phyloP scores from a whole-genome alignment of 768 basidiomycete species.

The Boletellus emodensis region DNA sequence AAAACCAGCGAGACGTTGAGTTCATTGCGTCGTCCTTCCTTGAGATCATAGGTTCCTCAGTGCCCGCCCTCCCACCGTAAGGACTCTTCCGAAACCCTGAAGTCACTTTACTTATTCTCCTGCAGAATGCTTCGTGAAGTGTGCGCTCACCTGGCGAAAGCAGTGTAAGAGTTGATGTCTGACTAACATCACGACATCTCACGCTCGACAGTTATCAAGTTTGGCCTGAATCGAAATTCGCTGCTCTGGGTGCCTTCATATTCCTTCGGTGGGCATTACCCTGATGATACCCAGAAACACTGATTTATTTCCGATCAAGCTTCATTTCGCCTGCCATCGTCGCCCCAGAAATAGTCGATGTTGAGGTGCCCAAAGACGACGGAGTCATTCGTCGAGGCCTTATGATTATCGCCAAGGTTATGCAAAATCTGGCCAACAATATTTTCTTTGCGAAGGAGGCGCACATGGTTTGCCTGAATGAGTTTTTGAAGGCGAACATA shows the following conservation, averaged over 20 bases:
- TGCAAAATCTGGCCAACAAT: conserved; percentile 93
- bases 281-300: not conserved
- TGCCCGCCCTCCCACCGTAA: conserved; percentile 69
- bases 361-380: conserved; percentile 68
- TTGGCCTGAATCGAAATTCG: conserved; percentile 78
- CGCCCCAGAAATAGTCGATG: conserved; percentile 77
- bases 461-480: conserved; percentile 78
- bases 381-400: conserved; percentile 67
- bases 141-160: conserved; percentile 72
- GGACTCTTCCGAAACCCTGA: conserved; percentile 23
- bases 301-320: conserved; percentile 35
- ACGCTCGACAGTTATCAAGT: conserved; percentile 45
- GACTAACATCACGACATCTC: conserved; percentile 9
- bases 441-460: conserved; percentile 90
- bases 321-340: conserved; percentile 93
- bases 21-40: conserved; percentile 73
- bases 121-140: conserved; percentile 82
- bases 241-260: conserved; percentile 85
- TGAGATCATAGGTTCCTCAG: conserved; percentile 66
- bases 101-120: not conserved
- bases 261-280: conserved; percentile 63
- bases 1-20: conserved; percentile 70
- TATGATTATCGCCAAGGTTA: conserved; percentile 84
- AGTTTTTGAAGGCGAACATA: conserved; percentile 68
- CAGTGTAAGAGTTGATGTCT: conserved; percentile 54